Evolutionary conservation across 352 stramenopile genomes (phyloP).

Genomic region (Phytophthora citricola): DNA sequence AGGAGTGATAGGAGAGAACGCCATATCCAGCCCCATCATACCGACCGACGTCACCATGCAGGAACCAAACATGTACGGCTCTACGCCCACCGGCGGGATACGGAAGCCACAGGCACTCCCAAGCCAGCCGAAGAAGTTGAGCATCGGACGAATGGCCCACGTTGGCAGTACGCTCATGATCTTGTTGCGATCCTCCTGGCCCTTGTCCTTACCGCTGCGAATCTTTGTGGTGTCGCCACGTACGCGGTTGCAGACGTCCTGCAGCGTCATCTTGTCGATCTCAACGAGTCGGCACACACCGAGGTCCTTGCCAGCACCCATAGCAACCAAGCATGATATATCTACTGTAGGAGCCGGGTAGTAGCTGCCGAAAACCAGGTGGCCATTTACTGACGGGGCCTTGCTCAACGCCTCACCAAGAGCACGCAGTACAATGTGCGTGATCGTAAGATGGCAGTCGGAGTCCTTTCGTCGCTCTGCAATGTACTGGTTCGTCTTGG

Average conservation of each 20-base stretch:
- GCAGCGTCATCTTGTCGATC: conserved; percentile 66
- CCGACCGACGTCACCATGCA: conserved; percentile 79
- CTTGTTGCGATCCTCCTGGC: conserved; percentile 69
- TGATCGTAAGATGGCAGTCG: conserved; percentile 68
- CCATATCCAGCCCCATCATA: conserved; percentile 75
- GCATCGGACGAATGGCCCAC: conserved; percentile 56
- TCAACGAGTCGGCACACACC: conserved; percentile 55
- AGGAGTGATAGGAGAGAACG: conserved; percentile 68
- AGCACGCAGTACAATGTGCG: conserved; percentile 69
- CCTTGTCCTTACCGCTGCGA: conserved; percentile 60
- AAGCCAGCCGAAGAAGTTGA: conserved; percentile 72
- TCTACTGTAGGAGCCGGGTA: conserved; percentile 69
- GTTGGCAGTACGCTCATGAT: conserved; percentile 64
- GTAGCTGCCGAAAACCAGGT: conserved; percentile 77
- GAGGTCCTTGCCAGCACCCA: conserved; percentile 66
- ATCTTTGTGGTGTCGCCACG: conserved; percentile 62
- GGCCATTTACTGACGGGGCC: conserved; percentile 70
- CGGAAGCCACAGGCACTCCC: conserved; percentile 60
- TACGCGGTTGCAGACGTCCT: conserved; percentile 51
- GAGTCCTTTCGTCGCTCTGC: conserved; percentile 53
- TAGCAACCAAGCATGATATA: conserved; percentile 69
- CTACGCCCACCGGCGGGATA: conserved; percentile 60
- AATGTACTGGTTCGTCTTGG: conserved; percentile 68
- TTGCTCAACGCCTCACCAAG: conserved; percentile 58
- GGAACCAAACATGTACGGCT: conserved; percentile 77